Conservation (phyloP, 129 eudicot species). For the Pittosporum tobira region DNA sequence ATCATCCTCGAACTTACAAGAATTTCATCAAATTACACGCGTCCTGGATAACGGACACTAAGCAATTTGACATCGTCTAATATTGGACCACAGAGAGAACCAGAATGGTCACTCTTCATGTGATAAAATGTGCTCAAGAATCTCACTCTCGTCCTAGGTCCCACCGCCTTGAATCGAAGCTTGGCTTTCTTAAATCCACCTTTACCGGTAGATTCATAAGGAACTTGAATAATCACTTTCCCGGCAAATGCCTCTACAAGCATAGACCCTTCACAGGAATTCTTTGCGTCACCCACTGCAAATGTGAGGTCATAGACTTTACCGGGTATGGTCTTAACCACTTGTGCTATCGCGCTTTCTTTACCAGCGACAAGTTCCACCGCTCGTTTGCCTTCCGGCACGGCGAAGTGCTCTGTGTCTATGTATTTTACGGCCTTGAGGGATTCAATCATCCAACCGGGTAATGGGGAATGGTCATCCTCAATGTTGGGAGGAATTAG, state of each 20-base stretch:
- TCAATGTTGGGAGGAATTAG: conserved; percentile 84
- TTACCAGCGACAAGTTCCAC: conserved; percentile 76
- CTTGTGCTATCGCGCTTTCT: conserved; percentile 80
- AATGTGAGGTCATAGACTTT: conserved; percentile 53
- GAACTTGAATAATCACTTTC: conserved; percentile 31
- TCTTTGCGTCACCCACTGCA: conserved; percentile 67
- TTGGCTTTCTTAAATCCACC: conserved; percentile 51
- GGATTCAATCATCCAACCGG: conserved; percentile 93
- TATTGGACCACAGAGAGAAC: conserved; percentile 80
- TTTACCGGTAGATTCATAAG: conserved; percentile 40
- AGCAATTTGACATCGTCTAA: conserved; percentile 68
- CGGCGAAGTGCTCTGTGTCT: conserved; percentile 54
- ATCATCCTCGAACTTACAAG: too few relatives aligned
- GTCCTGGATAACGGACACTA: conserved; percentile 37
- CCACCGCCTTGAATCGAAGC: conserved; percentile 43
- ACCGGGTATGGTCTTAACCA: conserved; percentile 58
- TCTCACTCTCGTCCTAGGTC: conserved; percentile 42
- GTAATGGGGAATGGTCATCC: conserved; percentile 82
- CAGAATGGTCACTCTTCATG: conserved; percentile 60
- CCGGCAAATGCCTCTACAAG: conserved; percentile 74
- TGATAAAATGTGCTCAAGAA: conserved; percentile 62
- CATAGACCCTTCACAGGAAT: conserved; percentile 73
- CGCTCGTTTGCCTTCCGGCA: conserved; percentile 85
- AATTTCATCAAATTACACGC: conserved; percentile 12
- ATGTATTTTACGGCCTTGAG: conserved; percentile 81